Percentiles rank a stretch among this genome's conserved stretches.
These are phyloP conservation scores for Plenodomus biglobosus DNA, from an alignment of 2,329 filamentous ascomycete species.

Conservation along the genomic window DNA sequence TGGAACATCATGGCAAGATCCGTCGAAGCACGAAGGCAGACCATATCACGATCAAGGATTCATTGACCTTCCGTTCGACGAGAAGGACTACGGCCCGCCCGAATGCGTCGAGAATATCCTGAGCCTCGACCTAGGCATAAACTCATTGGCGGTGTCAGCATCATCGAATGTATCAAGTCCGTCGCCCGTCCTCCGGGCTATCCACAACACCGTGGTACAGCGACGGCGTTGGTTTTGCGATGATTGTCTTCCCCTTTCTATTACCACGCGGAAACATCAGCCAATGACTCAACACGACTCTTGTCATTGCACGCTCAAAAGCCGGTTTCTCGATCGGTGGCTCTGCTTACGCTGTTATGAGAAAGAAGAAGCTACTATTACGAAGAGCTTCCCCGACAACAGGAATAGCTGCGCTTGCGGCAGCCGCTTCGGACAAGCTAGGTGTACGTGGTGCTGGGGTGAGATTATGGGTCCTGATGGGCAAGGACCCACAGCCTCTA, in stretches of 20 bases:
- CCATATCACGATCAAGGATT: conserved; percentile 38
- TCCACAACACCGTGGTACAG: conserved; percentile 27
- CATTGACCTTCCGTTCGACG: conserved; percentile 32
- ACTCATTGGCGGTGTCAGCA: conserved; percentile 17
- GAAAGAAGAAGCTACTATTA: not conserved
- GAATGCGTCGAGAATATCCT: conserved; percentile 31
- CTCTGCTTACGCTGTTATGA: not conserved
- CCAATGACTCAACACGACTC: not conserved
- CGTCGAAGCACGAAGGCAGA: conserved; percentile 2
- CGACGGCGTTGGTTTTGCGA: conserved; percentile 19
- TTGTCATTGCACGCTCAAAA: not conserved
- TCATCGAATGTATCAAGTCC: conserved; percentile 23
- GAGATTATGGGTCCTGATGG: not conserved
- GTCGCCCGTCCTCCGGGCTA: conserved; percentile 28
- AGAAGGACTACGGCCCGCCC: conserved; percentile 15
- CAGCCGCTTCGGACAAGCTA: not conserved
- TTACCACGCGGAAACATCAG: not conserved
- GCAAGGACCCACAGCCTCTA: not conserved
- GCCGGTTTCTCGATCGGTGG: not conserved
- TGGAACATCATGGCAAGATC: conserved; percentile 10
- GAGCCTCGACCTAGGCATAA: conserved; percentile 25
- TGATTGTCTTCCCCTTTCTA: not conserved
- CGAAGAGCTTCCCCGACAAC: not conserved
- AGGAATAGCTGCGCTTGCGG: not conserved
- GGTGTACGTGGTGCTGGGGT: not conserved